Conservation (phyloP, 1,284 basidiomycete genomes). For the Ustilago bromivora region DNA sequence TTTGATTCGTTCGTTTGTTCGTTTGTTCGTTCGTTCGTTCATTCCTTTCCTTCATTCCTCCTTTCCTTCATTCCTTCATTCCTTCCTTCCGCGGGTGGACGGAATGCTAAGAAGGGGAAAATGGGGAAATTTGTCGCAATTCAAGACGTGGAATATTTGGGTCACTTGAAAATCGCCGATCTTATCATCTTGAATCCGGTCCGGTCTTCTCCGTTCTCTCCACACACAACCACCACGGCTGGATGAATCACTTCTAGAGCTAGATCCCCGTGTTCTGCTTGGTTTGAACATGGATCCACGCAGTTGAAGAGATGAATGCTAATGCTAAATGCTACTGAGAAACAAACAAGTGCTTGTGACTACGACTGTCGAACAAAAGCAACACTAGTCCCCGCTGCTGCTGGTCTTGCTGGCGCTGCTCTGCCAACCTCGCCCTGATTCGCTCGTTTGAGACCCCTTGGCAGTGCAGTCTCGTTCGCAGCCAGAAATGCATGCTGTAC, state of each 20-base stretch:
- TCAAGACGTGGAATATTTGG: no score
- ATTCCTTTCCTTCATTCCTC: background rate
- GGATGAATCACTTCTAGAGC: no score
- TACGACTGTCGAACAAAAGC: background rate
- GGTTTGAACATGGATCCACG: no score
- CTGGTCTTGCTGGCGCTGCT: background rate
- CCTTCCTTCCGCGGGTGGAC: background rate
- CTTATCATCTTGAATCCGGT: background rate
- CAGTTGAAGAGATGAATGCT: background rate
- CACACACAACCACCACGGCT: background rate
- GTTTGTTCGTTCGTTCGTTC: background rate
- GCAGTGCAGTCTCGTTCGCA: background rate
- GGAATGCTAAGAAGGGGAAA: background rate
- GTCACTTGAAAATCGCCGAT: background rate
- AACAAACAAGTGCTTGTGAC: background rate
- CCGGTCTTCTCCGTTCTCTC: background rate
- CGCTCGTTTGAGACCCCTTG: background rate
- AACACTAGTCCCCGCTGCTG: background rate
- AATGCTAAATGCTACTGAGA: background rate
- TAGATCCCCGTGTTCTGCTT: no score
- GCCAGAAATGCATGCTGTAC: background rate
- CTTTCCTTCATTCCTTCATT: background rate
- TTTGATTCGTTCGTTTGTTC: background rate
- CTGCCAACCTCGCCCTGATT: background rate
- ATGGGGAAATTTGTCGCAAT: no score